phyloP scores from a whole-genome alignment of 345 rosid species.

The Arabis alpina region DNA sequence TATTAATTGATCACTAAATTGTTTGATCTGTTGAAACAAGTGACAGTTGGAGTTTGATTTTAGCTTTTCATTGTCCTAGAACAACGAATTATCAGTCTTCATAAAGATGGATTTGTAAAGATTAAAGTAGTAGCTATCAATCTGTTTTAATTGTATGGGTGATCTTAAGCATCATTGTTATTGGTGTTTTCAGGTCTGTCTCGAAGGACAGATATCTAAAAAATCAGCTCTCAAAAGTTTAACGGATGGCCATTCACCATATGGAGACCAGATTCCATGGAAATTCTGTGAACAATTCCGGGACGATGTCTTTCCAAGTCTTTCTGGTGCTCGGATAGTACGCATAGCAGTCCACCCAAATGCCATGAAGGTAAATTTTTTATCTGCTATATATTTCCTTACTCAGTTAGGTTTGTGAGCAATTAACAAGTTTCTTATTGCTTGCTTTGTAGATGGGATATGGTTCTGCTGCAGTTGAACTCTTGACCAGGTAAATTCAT shows the following conservation, averaged over 20 bases:
- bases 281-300: constrained; percentile 90
- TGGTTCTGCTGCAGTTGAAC: constrained; percentile 92
- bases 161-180: constrained; percentile 25
- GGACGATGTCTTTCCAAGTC: constrained; percentile 78
- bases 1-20: neutral
- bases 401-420: constrained; percentile 23
- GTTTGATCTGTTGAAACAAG: constrained; percentile 11
- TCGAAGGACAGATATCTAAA: constrained; percentile 92
- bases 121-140: neutral
- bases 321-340: constrained; percentile 97
- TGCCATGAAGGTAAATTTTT: constrained; percentile 77
- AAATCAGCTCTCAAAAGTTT: constrained; percentile 80
- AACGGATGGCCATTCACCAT: constrained; percentile 80
- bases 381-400: neutral
- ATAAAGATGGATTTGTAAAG: constrained; percentile 8
- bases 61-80: neutral
- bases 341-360: constrained; percentile 98
- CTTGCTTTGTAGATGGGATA: constrained; percentile 80
- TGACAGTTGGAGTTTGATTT: constrained; percentile 13
- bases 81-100: neutral
- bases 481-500: constrained; percentile 70
- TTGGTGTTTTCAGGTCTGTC: constrained; percentile 60
- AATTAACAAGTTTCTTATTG: constrained; percentile 28
- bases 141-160: constrained; percentile 27
- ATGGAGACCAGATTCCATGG: constrained; percentile 99